Conservation (phyloP, 306 rosid genomes). For the Prinsepia uniflora region DNA sequence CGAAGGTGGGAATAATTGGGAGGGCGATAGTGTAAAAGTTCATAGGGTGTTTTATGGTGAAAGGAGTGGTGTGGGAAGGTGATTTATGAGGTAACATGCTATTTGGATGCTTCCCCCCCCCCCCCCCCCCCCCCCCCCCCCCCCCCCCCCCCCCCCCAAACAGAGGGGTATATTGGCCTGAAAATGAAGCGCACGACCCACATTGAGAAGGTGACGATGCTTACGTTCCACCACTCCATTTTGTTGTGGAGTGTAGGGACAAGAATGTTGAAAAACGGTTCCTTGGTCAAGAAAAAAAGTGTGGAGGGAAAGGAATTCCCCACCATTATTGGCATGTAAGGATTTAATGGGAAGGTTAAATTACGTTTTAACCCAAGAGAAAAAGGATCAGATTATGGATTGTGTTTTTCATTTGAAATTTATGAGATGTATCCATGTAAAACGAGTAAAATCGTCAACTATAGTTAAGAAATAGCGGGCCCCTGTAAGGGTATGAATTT, state of each 20-base stretch:
- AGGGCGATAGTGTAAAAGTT: too few species aligned
- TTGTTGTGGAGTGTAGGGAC: not conserved
- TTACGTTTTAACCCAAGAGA: not conserved
- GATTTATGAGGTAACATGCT: not conserved
- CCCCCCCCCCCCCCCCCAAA: not conserved
- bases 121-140: too few species aligned
- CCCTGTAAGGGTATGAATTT: not conserved
- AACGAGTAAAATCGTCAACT: not conserved
- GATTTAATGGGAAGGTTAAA: too few species aligned
- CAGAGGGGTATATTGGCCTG: not conserved
- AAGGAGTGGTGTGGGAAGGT: not conserved
- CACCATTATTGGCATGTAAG: not conserved
- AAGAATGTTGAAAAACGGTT: not conserved
- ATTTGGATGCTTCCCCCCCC: too few species aligned
- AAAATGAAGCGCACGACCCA: too few species aligned
- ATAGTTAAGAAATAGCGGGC: not conserved
- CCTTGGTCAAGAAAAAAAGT: not conserved
- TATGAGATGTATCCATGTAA: not conserved
- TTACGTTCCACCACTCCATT: too few species aligned
- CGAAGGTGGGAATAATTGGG: too few species aligned
- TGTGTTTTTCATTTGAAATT: not conserved
- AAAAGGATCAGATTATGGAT: not conserved
- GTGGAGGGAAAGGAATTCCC: not conserved
- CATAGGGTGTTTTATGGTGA: not conserved
- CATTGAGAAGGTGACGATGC: too few species aligned